Percentiles rank a stretch among this genome's conserved stretches.
Conservation (phyloP, 2,329 filamentous ascomycete genomes). For the Iodosphaeria phyllophila region DNA sequence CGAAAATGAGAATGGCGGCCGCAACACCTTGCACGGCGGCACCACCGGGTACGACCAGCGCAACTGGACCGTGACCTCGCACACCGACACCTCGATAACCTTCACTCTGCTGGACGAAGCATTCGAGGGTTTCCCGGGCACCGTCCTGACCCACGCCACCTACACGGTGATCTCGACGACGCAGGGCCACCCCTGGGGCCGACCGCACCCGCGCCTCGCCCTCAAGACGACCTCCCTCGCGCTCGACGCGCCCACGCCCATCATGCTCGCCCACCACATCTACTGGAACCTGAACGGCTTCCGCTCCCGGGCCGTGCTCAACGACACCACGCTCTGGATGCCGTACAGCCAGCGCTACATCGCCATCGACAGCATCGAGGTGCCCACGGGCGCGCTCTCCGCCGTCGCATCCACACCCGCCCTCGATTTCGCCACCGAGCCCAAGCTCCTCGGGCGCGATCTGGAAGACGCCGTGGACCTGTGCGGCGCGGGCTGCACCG, state of each 20-base stretch:
- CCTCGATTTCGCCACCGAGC: conserved; percentile 66
- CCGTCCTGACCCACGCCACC: conserved; percentile 55
- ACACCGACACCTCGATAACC: conserved; percentile 49
- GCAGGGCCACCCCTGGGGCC: conserved; percentile 65
- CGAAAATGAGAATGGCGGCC: no score
- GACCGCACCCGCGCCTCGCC: no score
- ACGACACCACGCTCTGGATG: conserved; percentile 55
- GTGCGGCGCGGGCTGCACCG: conserved; percentile 66
- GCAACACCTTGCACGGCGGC: conserved; percentile 51
- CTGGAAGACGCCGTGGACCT: conserved; percentile 43
- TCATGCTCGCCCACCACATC: conserved; percentile 57
- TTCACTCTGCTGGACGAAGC: conserved; percentile 62
- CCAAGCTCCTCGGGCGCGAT: conserved; percentile 62
- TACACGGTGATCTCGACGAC: conserved; percentile 48
- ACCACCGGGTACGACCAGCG: conserved; percentile 58
- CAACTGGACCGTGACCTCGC: conserved; percentile 58
- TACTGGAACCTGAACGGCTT: conserved; percentile 80
- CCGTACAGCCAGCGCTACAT: conserved; percentile 56
- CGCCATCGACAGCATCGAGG: conserved; percentile 49
- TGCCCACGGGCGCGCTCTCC: conserved; percentile 61
- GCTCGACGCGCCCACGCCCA: conserved; percentile 58
- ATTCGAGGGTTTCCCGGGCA: conserved; percentile 60
- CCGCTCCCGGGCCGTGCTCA: conserved; percentile 42
- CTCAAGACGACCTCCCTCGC: conserved; percentile 54
- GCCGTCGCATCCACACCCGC: conserved; percentile 47